Evolutionary conservation across 139 green algal genomes (phyloP), one percentile per base, ranked within the genome.

Genomic region (Deuterostichococcus epilithicus): DNA sequence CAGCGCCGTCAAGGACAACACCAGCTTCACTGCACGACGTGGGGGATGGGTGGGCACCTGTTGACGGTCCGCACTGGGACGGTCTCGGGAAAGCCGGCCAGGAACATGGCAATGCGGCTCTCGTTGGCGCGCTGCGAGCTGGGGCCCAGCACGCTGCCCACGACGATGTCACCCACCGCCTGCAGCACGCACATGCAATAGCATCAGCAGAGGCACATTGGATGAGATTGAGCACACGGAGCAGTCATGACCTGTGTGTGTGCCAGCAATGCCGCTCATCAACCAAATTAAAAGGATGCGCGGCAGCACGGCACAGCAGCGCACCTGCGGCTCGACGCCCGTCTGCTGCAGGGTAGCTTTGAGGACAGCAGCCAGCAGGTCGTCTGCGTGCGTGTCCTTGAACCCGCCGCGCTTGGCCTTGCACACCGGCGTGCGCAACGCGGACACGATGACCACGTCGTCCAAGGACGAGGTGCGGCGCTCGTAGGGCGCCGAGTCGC

Each of bases 11-110:
- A n/a, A n/a, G n/a, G n/a, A n/a, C n/a, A n/a, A n/a, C n/a, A n/a
- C n/a, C n/a, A n/a, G n/a, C n/a, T n/a, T n/a, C n/a, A n/a, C n/a
- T n/a, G n/a, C n/a, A 30, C 65, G 34, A 28, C 23, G 28, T 36
- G 23, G 26, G 26, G 36, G 37, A 5, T 35, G 37, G 28, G 23
- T 25, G 63, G 74, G 2, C 20, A 92, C 85, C 95, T 88, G 92
- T 99, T 99, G 59, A 98, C 93, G 28, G 95, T 98, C 74, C 93
- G 91, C 18, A 98, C 89, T 8, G 96, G 96, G 58, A 99, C 96
- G 37, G 79, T 85, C 68, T 96, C 86, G 25, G 96, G 96, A 78
- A 99, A 92, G 70, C 96, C 96, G 15, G 95, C 93, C 42, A 97
- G 90, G 81, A 99, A 94, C 47, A 89, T 91, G 18, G 90, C 96